Percentiles rank a stretch among this genome's conserved stretches.
Conservation (phyloP, 1,284 basidiomycete genomes). For the Puccinia polysora region DNA sequence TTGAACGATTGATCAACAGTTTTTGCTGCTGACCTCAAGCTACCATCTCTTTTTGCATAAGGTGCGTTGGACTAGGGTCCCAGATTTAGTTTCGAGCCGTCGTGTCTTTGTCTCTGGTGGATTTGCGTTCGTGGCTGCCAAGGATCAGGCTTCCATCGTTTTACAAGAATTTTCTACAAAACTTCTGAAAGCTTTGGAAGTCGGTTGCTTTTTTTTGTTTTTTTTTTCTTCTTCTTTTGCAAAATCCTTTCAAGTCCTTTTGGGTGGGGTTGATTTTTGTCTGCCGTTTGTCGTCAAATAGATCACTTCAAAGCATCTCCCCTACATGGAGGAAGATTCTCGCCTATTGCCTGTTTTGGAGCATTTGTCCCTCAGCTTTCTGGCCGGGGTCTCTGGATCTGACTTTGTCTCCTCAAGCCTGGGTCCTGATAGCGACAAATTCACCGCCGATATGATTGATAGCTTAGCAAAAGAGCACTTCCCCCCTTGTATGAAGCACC, state of each 20-base stretch:
- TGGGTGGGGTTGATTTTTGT: neutral
- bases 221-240: too few relatives aligned
- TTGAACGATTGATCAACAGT: neutral
- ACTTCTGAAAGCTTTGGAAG: slow-evolving; percentile 75
- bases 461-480: slow-evolving; percentile 81
- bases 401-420: slow-evolving; percentile 61
- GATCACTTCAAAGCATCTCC: slow-evolving; percentile 80
- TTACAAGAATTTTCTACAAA: slow-evolving; percentile 77
- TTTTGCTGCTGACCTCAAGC: slow-evolving; percentile 54
- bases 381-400: slow-evolving; percentile 80
- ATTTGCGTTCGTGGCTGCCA: slow-evolving; percentile 80
- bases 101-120: slow-evolving; percentile 74
- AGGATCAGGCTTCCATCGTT: slow-evolving; percentile 79
- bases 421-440: slow-evolving; percentile 60
- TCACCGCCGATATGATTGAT: slow-evolving; percentile 92
- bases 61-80: slow-evolving; percentile 81
- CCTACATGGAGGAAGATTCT: slow-evolving; percentile 91
- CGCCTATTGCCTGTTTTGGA: slow-evolving; percentile 84
- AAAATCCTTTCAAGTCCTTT: too few relatives aligned
- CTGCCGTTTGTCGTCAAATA: slow-evolving; percentile 51
- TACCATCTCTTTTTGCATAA: slow-evolving; percentile 53
- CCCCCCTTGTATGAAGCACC: slow-evolving; percentile 89
- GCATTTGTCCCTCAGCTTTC: slow-evolving; percentile 89
- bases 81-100: slow-evolving; percentile 83
- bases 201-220: too few relatives aligned